Evolutionary conservation across 345 rosid species (phyloP), one percentile per base, ranked within the genome.

Genomic region (Eucalyptus dawsonii): DNA sequence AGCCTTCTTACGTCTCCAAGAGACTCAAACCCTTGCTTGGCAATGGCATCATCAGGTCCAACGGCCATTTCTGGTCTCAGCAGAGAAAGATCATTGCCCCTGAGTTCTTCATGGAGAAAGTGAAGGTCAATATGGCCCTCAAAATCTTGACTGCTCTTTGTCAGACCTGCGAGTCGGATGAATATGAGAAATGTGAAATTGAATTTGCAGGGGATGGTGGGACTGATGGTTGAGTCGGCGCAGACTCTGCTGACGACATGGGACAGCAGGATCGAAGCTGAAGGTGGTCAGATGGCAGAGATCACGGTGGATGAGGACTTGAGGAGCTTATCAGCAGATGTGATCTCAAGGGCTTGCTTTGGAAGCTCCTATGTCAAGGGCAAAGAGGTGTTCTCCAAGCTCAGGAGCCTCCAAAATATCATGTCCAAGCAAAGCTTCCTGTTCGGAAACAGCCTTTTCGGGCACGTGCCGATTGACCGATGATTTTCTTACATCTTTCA

Each of bases 11-110:
- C 89, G 88, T 95, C 60, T 93, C 96, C 72, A 94, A 95, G 89
- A 92, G 92, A 54, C 95, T 95, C 45, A 91, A 91, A 11, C 96
- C 97, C 25, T 90, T 95, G 91, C 93, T 97, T 1, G 99, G 99
- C 88, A 93, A 94, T 90, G 97, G 99, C 87, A 91, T 97, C 69
- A 90, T 93, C 89, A 93, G 97, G 47, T 94, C 99, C 88, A 95
- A 96, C 85, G 98, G 97, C 62, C 92, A 50, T 67, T 87, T 91
- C 11, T 96, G 98, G 99, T 95, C 94, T 44, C 93, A 93, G 87
- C 99, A 94, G 90, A 92, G 96, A 86, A 94, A n/a, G 86, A 93
- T 96, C 49, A 93, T 96, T 9, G 97, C 98, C 13, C 97, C 99
- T 2, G 95, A 95, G 91, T 96, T 96, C 93, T 94, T 94, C 89